Evolutionary conservation across 2,329 filamentous ascomycete species (phyloP).

Genomic region (Cryphonectria parasitica): DNA sequence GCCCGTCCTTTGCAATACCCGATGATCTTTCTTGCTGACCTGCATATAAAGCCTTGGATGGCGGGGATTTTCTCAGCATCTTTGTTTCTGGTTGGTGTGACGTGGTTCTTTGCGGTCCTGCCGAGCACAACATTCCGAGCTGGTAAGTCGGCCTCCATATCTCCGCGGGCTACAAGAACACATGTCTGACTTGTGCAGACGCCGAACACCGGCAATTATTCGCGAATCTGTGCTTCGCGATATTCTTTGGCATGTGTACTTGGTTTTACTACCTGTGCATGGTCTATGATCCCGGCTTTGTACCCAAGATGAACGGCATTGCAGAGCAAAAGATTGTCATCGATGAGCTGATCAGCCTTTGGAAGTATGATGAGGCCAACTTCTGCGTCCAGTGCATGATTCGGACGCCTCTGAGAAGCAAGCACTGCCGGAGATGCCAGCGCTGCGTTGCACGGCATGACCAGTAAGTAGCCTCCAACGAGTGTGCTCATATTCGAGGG

Average conservation of each 20-base stretch:
- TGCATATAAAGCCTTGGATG: conserved; percentile 72
- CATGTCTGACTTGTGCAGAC: conserved; percentile 44
- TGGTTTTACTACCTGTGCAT: conserved; percentile 92
- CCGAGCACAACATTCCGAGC: conserved; percentile 50
- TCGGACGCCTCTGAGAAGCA: conserved; percentile 86
- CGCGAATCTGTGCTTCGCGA: conserved; percentile 75
- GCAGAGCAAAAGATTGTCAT: conserved; percentile 89
- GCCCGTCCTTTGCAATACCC: conserved; percentile 2
- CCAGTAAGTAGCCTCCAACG: conserved; percentile 67
- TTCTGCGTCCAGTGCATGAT: conserved; percentile 97
- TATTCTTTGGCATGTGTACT: conserved; percentile 65
- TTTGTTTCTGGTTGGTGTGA: conserved; percentile 76
- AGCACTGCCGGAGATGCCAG: conserved; percentile 90
- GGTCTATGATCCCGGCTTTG: conserved; percentile 86
- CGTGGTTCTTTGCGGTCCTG: conserved; percentile 76
- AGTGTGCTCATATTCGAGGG: not conserved
- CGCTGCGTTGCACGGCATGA: conserved; percentile 96
- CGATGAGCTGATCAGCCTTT: conserved; percentile 79
- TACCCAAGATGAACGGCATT: conserved; percentile 87
- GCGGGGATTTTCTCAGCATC: conserved; percentile 91
- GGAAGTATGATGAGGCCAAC: conserved; percentile 92
- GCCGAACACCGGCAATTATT: conserved; percentile 71
- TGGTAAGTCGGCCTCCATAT: conserved; percentile 50
- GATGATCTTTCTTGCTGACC: conserved; percentile 32
- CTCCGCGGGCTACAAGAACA: too few species aligned